These are phyloP conservation scores for Populus hybrid DNA, from an alignment of 441 rosid genomes.

Conservation along the genomic window DNA sequence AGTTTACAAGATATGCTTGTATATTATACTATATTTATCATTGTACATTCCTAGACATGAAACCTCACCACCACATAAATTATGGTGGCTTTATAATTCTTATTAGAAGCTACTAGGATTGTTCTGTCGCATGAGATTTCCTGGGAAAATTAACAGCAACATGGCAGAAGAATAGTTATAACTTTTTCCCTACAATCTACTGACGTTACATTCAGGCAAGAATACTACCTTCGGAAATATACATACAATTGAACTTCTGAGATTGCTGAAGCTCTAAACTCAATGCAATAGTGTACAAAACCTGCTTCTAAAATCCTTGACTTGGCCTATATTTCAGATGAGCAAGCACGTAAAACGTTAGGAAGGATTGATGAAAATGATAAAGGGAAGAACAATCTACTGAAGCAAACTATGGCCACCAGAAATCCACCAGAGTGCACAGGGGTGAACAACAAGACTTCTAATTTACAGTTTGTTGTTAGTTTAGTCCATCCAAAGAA, in stretches of 20 bases:
- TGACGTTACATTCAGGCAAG: background rate
- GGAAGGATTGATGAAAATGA: slow-evolving; percentile 5
- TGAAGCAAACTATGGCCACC: slow-evolving; percentile 10
- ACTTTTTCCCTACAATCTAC: background rate
- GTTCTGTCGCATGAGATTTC: background rate
- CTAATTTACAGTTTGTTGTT: background rate
- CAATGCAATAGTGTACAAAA: slow-evolving; percentile 5
- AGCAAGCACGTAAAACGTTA: slow-evolving; percentile 9
- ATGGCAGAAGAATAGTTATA: background rate
- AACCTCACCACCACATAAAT: too few relatives aligned
- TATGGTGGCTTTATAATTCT: too few relatives aligned
- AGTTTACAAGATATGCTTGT: too few relatives aligned
- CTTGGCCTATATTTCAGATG: background rate
- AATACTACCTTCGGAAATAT: slow-evolving; percentile 1
- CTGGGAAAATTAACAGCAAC: background rate
- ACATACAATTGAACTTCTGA: slow-evolving; percentile 8
- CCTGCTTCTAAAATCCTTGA: slow-evolving; percentile 18
- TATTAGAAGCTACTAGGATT: background rate
- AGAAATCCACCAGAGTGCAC: background rate
- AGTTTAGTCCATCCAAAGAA: slow-evolving; percentile 4
- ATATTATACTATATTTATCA: too few relatives aligned
- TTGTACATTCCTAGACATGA: too few relatives aligned
- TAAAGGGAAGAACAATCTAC: slow-evolving; percentile 7
- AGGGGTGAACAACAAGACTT: slow-evolving; percentile 2
- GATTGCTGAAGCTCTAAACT: slow-evolving; percentile 14